Evolutionary conservation across 2,329 filamentous ascomycete genomes (phyloP), one percentile per base, ranked within the genome.

Genomic region (Venturia oleaginea): DNA sequence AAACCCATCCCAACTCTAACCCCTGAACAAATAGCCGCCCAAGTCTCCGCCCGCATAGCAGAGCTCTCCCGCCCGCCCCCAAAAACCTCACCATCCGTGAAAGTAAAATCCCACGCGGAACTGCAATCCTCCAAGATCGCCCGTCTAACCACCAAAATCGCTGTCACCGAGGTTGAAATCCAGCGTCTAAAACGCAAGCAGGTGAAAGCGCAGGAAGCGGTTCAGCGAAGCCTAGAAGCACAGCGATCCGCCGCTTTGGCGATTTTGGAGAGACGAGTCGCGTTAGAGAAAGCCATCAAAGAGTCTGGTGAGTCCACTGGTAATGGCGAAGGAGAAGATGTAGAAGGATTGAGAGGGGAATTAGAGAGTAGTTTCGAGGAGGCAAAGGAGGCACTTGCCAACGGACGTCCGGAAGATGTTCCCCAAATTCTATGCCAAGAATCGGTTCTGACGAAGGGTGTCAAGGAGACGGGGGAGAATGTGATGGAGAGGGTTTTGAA

Each of bases 131-230:
- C 62, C 62, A 63, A 63, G 19, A 63, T 63, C n/a, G 62, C 62
- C 4, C 62, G 62, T 34, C 62, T 63, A 6, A 63, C 62, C 24
- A 63, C 48, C 62, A 55, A 59, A 19, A 63, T 63, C 51, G 62
- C 62, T 4, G 46, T 40, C 48, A 63, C 46, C 27, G 62, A 63
- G n/a, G 46, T 38, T 37, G 62, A 63, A 42, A 57, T 63, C 34
- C 42, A 46, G 19, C 62, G 62, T 27, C 37, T 63, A 30, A 48
- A 63, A 37, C 27, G 48, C n/a, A 32, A 63, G 34, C 51, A 63
- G 17, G 30, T 48, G n/a, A 37, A 40, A 6, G 62, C 62, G 24
- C 46, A 63, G 38, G 46, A 55, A 22, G 34, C 24, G 5, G 10
- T 63, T 7, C 42, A 63, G 13, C 24, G 37, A 24, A 48, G 51